Percentiles rank a stretch among this genome's conserved stretches.
These are phyloP conservation scores for Cyberlindnera euphorbiiphila DNA, from an alignment of 805 yeast genomes.

Conservation along the genomic window DNA sequence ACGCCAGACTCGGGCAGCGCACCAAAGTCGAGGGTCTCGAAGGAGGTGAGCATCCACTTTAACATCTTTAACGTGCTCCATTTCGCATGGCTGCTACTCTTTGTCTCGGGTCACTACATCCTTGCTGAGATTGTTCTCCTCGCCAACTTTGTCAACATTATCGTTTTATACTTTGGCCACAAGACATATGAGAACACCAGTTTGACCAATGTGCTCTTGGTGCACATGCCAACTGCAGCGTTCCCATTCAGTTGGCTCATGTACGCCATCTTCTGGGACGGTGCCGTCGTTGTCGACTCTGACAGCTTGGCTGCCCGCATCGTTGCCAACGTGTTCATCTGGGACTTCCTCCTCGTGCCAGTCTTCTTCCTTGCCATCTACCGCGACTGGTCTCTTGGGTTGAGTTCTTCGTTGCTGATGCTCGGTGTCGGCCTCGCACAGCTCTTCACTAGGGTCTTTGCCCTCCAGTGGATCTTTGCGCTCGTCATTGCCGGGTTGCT, in stretches of 20 bases:
- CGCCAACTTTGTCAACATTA: constrained; percentile 55
- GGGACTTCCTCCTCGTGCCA: constrained; percentile 75
- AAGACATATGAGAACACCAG: constrained; percentile 56
- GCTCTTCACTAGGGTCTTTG: constrained; percentile 61
- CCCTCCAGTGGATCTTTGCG: constrained; percentile 85
- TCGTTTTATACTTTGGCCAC: constrained; percentile 47
- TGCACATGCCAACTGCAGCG: constrained; percentile 66
- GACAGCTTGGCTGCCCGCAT: constrained; percentile 58
- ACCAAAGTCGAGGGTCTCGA: constrained; percentile 25
- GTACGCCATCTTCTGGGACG: constrained; percentile 79
- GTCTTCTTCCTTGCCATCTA: constrained; percentile 49
- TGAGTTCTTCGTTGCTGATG: constrained; percentile 51
- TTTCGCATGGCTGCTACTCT: constrained; percentile 61
- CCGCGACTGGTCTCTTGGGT: constrained; percentile 70
- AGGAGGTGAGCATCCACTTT: constrained; percentile 56
- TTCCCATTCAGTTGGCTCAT: constrained; percentile 73
- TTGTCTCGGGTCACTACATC: constrained; percentile 55
- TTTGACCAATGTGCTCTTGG: constrained; percentile 46
- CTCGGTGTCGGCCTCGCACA: constrained; percentile 72
- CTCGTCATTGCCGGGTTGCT: constrained; percentile 58
- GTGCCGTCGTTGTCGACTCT: constrained; percentile 57
- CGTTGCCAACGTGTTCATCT: constrained; percentile 67
- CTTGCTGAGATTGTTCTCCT: constrained; percentile 55
- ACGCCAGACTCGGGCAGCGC: too few relatives aligned
- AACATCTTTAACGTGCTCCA: constrained; percentile 55